Base-by-base conservation (phyloP, 2,329 filamentous ascomycete species). In the Apiospora malaysiana region DNA sequence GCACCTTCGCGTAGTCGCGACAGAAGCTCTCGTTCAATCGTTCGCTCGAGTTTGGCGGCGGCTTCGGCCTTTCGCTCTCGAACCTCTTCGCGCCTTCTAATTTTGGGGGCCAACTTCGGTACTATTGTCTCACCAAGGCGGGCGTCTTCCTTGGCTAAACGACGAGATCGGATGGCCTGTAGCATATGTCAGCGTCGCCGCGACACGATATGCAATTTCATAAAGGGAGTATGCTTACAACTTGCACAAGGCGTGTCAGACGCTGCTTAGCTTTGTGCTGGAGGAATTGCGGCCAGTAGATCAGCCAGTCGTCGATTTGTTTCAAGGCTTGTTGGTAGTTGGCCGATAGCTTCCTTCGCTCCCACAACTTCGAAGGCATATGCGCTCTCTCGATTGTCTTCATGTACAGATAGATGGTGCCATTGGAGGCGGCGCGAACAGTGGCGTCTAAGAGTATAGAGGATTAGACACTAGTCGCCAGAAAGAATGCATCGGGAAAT, bases 261-360 rank as follows among this genome's bases (percentile, higher is more conserved):
- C 96, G 91, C 85, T 98, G 96, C 86, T 99, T 99, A 87, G 94
- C 96, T 84, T 97, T 97, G 85, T 97, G 94, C 45, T 94, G 85
- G 74, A 97, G 84, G 80, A 97, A 98, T 81, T 97, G 97, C 70
- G 95, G 95, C 87, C 94, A 98, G 87, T 97, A 98, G 78, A 94
- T 92, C 75, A 97, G 86, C 67, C 92, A 89, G 76, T 93, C 89
- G 80, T 97, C 94, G 75, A 99, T 90, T 81, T 97, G 93, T 76
- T 93, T 89, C 37, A 99, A 88, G 0, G 96, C 96, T 80, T 95
- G 93, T 74, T 91, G 90, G 82, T 98, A 98, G 85, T 98, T 98
- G 77, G 91, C 90, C 40, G 94, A 94, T 45, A 99, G 86, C 79
- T 94, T 93, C 80, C 98, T 94, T 76, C 92, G 91, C 84, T 98